phyloP scores from a whole-genome alignment of 78 protist species.

The Dictyostelium intermedium region DNA sequence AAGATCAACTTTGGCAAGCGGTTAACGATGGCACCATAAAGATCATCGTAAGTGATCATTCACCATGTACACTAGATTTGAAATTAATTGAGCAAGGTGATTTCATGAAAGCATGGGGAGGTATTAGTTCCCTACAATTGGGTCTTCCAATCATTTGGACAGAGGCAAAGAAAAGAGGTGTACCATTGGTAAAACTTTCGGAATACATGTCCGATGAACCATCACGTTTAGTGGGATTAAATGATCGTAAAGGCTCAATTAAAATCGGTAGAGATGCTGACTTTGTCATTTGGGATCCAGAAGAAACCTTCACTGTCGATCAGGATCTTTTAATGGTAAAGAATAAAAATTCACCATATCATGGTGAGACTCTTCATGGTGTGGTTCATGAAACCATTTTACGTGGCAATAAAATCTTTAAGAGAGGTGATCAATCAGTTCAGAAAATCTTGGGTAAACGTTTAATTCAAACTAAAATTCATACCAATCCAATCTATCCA shows the following conservation, averaged over 20 bases:
- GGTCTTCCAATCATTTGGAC: slow-evolving; percentile 69
- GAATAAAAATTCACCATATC: slow-evolving; percentile 63
- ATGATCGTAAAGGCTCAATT: slow-evolving; percentile 73
- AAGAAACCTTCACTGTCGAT: neutral
- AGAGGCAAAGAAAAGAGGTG: slow-evolving; percentile 6
- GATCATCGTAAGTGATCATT: slow-evolving; percentile 77
- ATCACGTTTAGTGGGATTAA: slow-evolving; percentile 36
- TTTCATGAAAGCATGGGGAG: slow-evolving; percentile 83
- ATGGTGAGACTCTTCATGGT: slow-evolving; percentile 3
- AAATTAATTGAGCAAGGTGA: slow-evolving; percentile 67
- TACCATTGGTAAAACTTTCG: neutral
- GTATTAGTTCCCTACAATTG: slow-evolving; percentile 62
- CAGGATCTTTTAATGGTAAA: neutral
- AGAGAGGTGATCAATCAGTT: neutral
- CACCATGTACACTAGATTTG: slow-evolving; percentile 72
- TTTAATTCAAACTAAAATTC: slow-evolving; percentile 44
- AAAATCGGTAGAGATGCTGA: slow-evolving; percentile 84
- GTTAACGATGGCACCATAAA: slow-evolving; percentile 9
- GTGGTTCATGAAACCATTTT: slow-evolving; percentile 26
- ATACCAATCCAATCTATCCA: slow-evolving; percentile 16
- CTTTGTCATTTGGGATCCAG: slow-evolving; percentile 76
- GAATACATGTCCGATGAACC: slow-evolving; percentile 35
- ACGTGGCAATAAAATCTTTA: slow-evolving; percentile 36
- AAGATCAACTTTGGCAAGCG: slow-evolving; percentile 62
- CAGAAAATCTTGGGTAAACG: neutral